These are phyloP conservation scores for Pseudogymnoascus sp. DNA, from an alignment of 2,329 filamentous ascomycete genomes.

Conservation along the genomic window DNA sequence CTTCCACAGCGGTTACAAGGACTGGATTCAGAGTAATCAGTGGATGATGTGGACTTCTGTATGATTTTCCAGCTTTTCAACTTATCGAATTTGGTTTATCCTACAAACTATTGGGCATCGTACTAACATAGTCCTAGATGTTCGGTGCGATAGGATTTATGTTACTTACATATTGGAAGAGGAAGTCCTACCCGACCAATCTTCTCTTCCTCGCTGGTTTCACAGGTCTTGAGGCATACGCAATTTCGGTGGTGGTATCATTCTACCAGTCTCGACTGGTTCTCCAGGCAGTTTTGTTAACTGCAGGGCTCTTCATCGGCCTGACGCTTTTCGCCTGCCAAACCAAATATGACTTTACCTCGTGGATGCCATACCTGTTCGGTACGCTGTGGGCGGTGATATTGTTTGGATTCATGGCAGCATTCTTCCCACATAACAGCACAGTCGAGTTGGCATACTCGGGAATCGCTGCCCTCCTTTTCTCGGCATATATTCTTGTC, in stretches of 20 bases:
- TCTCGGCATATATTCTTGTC: slow-evolving; percentile 89
- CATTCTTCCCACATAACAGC: slow-evolving; percentile 78
- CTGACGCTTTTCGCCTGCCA: slow-evolving; percentile 89
- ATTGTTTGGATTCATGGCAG: slow-evolving; percentile 85
- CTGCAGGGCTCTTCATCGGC: slow-evolving; percentile 71
- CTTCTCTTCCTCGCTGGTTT: slow-evolving; percentile 86
- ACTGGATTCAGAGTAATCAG: slow-evolving; percentile 77
- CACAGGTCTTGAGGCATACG: slow-evolving; percentile 87
- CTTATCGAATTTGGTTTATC: neutral
- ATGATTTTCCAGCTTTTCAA: slow-evolving; percentile 26
- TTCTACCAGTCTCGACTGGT: slow-evolving; percentile 82
- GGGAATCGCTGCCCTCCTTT: slow-evolving; percentile 72
- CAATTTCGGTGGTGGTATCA: slow-evolving; percentile 83
- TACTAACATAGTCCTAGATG: slow-evolving; percentile 39
- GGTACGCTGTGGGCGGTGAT: slow-evolving; percentile 83
- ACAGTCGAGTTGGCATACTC: slow-evolving; percentile 82
- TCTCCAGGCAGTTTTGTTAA: slow-evolving; percentile 82
- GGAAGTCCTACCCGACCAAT: slow-evolving; percentile 91
- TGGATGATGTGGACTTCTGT: slow-evolving; percentile 81
- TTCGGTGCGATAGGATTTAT: slow-evolving; percentile 78
- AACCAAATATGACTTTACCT: slow-evolving; percentile 95
- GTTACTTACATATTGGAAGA: slow-evolving; percentile 87
- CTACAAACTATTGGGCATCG: neutral
- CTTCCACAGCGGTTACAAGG: slow-evolving; percentile 68
- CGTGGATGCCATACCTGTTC: slow-evolving; percentile 93